Percentiles rank a stretch among this genome's conserved stretches.
phyloP scores from a whole-genome alignment of 2,329 filamentous ascomycete species.

The Xylariaceae sp. region DNA sequence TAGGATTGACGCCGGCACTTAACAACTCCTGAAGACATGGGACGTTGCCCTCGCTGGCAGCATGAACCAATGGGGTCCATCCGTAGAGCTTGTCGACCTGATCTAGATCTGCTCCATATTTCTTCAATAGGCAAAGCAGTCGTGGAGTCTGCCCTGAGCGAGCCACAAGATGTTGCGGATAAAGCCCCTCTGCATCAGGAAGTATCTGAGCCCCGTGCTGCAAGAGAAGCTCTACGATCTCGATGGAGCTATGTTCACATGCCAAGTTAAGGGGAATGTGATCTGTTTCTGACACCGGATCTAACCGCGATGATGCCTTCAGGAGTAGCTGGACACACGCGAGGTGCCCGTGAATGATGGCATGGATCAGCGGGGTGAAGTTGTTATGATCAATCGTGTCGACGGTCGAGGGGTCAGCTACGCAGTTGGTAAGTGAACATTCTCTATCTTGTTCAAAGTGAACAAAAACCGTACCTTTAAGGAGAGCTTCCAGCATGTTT shows the following conservation, averaged over 20 bases:
- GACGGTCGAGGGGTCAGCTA: slow-evolving; percentile 67
- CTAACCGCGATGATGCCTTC: slow-evolving; percentile 71
- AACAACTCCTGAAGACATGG: slow-evolving; percentile 78
- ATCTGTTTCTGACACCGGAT: slow-evolving; percentile 79
- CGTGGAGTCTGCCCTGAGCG: slow-evolving; percentile 78
- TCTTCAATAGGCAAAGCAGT: slow-evolving; percentile 72
- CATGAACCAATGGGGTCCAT: slow-evolving; percentile 95
- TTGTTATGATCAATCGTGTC: slow-evolving; percentile 93
- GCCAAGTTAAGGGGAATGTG: slow-evolving; percentile 93
- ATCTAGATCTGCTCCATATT: slow-evolving; percentile 83
- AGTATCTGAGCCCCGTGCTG: slow-evolving; percentile 74
- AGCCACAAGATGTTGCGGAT: slow-evolving; percentile 93
- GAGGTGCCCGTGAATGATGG: slow-evolving; percentile 82
- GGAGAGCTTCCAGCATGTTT: slow-evolving; percentile 71
- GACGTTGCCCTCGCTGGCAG: slow-evolving; percentile 92
- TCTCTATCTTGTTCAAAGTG: neutral
- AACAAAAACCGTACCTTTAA: slow-evolving; percentile 48
- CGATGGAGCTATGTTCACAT: slow-evolving; percentile 83
- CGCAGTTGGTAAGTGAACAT: slow-evolving; percentile 9
- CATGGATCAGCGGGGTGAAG: slow-evolving; percentile 92
- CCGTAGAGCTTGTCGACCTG: slow-evolving; percentile 94
- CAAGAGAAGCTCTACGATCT: slow-evolving; percentile 79
- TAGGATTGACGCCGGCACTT: slow-evolving; percentile 69
- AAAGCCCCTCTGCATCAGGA: slow-evolving; percentile 93
- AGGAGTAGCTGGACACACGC: slow-evolving; percentile 76